Base-by-base conservation (phyloP, 768 basidiomycete species). In the Macrolepiota albuminosa region DNA sequence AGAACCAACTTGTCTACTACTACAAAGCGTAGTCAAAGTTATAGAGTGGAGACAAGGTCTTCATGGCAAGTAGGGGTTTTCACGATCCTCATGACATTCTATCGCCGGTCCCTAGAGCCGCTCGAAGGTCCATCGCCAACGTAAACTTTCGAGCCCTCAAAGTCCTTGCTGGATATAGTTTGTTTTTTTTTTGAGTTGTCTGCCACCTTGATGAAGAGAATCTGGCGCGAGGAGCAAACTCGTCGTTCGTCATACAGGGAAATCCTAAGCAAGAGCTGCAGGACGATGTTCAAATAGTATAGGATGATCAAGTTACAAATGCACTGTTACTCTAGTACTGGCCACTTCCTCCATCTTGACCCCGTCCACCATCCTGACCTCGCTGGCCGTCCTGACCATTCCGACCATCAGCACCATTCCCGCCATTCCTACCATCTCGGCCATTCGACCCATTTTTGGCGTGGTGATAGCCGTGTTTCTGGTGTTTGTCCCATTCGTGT, bases 311-410 rank as follows among this genome's bases (percentile, higher is more conserved):
- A 33, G 37, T 2, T 40, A 11, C 39, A 31, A 34, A 21, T 26
- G 7, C 1, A 8, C 11, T 6, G 4, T 43, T 3, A n/a, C 21
- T 24, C 26, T 47, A 21, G 21, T 21, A 47, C 3, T 45, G 42
- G 21, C 21, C 55, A 6, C 37, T 39, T 26, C 24, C 51, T n/a
- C 51, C 54, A 42, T 54, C 29, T 42, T 54, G 45, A 13, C 53
- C 52, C 14, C 46, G 53, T 43, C 42, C 59, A 10, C 59, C 59
- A 31, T 54, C 58, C 31, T 54, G 52, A 11, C 58, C 58, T 10
- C 47, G 29, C 33, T 54, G 54, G 3, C 54, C 52, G 26, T 40
- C 26, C 39, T 37, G 16, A 31, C 58, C 58, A 31, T 53, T 45
- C 13, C 11, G 33, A 24, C 57, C 58, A 37, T 58, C 18, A 2